These are phyloP conservation scores for Nakaseomyces sp. DNA, from an alignment of 1,139 yeast species.

Conservation along the genomic window DNA sequence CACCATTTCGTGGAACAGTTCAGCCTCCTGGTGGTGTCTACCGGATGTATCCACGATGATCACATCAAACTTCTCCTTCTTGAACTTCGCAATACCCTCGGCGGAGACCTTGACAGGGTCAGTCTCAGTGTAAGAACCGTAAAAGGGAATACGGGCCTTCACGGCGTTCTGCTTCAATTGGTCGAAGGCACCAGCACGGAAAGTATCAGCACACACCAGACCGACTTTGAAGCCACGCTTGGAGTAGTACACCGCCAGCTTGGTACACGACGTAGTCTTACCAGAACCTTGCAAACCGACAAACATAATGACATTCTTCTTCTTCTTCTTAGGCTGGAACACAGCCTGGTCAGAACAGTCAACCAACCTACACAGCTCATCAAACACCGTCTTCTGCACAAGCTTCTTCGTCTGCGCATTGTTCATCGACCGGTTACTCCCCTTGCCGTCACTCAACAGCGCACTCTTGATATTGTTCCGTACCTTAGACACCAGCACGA, in stretches of 20 bases:
- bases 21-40: conserved; percentile 92
- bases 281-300: conserved; percentile 99
- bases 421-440: conserved; percentile 20
- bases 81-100: conserved; percentile 89
- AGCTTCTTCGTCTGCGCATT: conserved; percentile 61
- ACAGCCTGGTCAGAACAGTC: conserved; percentile 56
- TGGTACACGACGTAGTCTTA: conserved; percentile 95
- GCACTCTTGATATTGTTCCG: conserved; percentile 63
- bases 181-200: conserved; percentile 99
- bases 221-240: conserved; percentile 93
- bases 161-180: conserved; percentile 96
- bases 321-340: conserved; percentile 79
- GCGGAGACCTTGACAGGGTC: conserved; percentile 89
- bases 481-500: conserved; percentile 67
- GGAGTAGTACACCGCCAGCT: conserved; percentile 88
- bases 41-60: conserved; percentile 97
- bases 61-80: conserved; percentile 82
- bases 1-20: conserved; percentile 87
- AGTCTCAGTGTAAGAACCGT: conserved; percentile 90
- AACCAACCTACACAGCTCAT: conserved; percentile 78
- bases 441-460: conserved; percentile 33
- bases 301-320: conserved; percentile 77
- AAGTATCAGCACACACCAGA: conserved; percentile 96
- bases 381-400: conserved; percentile 86
- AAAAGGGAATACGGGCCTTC: conserved; percentile 87